Base-by-base conservation (phyloP, 257 asterid genomes). In the Lycium ferocissimum region DNA sequence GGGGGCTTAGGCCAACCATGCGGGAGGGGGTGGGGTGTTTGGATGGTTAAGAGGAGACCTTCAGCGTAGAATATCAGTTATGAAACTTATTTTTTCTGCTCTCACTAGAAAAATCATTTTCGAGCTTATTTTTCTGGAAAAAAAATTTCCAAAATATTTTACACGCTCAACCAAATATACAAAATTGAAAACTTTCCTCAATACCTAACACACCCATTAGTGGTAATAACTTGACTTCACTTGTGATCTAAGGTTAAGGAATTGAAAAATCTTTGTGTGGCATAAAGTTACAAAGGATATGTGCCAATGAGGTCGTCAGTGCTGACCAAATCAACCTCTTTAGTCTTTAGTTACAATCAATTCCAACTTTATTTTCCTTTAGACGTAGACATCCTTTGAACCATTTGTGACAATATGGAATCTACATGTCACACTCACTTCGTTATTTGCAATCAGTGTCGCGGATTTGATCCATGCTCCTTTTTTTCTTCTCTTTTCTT, bases 351-450 rank as follows among this genome's bases (percentile, higher is more conserved):
- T 76, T 51, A 7, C 81, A 12, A 76, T 76, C 14, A 26, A 76
- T 49, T 75, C 62, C 38, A 45, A 49, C 45, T 49, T 75, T 49
- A n/a, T 75, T 76, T 3, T 40, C 53, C 63, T 76, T 49, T 76
- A 22, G 22, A 76, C 82, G 22, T 49, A 26, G 63, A 51, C 82
- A 49, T 51, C 61, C 61, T 76, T 76, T 76, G 62, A 22, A 51
- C 81, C 43, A 51, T 51, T 76, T 51, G 81, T 76, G 22, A 76
- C 45, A 6, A 13, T 22, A 47, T 47, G 82, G 63, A 76, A 76
- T 76, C 82, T 22, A 13, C 13, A 76, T 22, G 82, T 76, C 82
- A 76, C 82, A 49, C 45, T 76, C 82, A 76, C 45, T 51, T 51
- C 13, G 45, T 76, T 76, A 51, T 75, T 22, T 76, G 45, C 45